Base-by-base conservation (phyloP, 768 basidiomycete genomes). In the Rhizopogon salebrosus region DNA sequence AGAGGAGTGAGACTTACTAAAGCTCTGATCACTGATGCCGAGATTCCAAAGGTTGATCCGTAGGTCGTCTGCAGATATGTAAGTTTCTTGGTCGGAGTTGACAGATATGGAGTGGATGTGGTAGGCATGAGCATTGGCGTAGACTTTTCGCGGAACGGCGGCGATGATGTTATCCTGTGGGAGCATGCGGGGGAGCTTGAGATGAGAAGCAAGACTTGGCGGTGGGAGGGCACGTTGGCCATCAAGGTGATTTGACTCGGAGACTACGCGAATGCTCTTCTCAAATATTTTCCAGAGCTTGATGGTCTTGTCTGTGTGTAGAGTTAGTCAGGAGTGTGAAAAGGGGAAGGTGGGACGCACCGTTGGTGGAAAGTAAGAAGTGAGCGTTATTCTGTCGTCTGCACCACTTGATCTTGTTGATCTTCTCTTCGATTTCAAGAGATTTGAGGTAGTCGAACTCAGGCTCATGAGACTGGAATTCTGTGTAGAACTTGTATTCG, bases 231-330 rank as follows among this genome's bases (percentile, higher is more conserved):
- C 74, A 49, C 83, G 84, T 61, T 87, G 83, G 31, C 89, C 89
- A 66, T 91, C 88, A 59, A 82, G 80, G 58, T 95, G 86, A 71
- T 98, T 98, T 66, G 94, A 97, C 77, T 98, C 94, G 18, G 95
- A 87, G 36, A 99, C 95, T 40, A 98, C 92, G 60, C 89, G 87
- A 63, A 99, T 77, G 36, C 89, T 88, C 74, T 98, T 98, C 75
- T 98, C 97, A 57, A 98, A 98, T n/a, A 99, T 95, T 69, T 99
- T 98, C 97, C 97, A 99, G 52, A 98, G 84, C 69, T 99, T 99
- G 77, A 99, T 97, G 31, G 97, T 99, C 77, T 99, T 99, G 79
- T 99, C 97, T 99, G 66, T 36, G 53, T 40, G 39, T 11, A 54
- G 26, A 53, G 49, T 6, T 36, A 41, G 39, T 39, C 16, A 34